Percentiles rank a stretch among this genome's conserved stretches.
Evolutionary conservation across 2,329 filamentous ascomycete genomes (phyloP).

Genomic region (Westerdykella sp.): DNA sequence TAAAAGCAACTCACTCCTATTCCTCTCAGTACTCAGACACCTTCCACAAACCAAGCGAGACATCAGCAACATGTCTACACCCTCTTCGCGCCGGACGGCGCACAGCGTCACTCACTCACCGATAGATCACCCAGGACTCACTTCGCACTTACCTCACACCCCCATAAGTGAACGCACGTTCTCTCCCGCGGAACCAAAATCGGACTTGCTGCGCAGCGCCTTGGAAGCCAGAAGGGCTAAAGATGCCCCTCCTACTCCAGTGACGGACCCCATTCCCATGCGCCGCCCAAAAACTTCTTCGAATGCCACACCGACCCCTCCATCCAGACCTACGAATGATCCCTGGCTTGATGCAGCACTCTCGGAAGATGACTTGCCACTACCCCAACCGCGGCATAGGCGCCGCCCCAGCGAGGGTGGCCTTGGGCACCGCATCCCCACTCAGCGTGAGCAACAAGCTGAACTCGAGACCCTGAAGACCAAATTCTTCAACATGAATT

Average conservation of each 20-base stretch:
- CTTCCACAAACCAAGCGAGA: background rate
- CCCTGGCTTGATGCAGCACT: slow-evolving; percentile 27
- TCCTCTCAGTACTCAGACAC: background rate
- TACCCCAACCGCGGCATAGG: slow-evolving; percentile 17
- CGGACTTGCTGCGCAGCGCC: slow-evolving; percentile 29
- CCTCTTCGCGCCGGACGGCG: slow-evolving; percentile 14
- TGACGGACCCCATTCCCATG: slow-evolving; percentile 7
- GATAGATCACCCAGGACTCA: too few species aligned
- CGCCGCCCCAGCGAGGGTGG: slow-evolving; percentile 22
- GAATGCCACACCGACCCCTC: slow-evolving; percentile 9
- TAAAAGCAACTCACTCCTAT: background rate
- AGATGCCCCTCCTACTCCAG: slow-evolving; percentile 14
- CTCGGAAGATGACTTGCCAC: slow-evolving; percentile 15
- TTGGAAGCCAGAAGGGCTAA: slow-evolving; percentile 26
- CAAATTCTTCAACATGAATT: slow-evolving; percentile 24
- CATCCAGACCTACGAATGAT: slow-evolving; percentile 18
- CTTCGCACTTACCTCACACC: slow-evolving; percentile 13
- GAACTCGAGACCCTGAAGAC: slow-evolving; percentile 24
- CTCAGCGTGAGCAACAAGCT: slow-evolving; percentile 23
- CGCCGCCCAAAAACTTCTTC: slow-evolving; percentile 4
- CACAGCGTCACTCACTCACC: slow-evolving; percentile 2
- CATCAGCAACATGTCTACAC: slow-evolving; percentile 18
- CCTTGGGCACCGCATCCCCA: slow-evolving; percentile 17
- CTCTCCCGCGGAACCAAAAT: slow-evolving; percentile 25
- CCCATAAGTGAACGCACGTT: slow-evolving; percentile 7